phyloP scores from a whole-genome alignment of 1,139 yeast species.

The Sugiyamaella grinbergsii region DNA sequence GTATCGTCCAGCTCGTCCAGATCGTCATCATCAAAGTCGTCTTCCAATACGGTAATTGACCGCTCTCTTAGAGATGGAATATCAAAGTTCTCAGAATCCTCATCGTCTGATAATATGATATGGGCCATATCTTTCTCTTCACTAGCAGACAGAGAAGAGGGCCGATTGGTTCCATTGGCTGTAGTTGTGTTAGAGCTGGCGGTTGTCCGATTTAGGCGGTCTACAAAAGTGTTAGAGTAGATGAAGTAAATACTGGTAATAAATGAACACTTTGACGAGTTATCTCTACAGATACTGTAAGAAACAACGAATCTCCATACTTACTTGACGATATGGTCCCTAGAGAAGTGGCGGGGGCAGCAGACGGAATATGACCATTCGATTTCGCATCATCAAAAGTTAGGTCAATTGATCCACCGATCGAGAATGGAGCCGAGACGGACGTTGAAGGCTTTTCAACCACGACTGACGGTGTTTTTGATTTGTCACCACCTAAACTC shows the following conservation, averaged over 20 bases:
- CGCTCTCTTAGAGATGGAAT: background rate
- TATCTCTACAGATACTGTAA: background rate
- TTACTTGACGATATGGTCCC: background rate
- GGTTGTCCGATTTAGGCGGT: background rate
- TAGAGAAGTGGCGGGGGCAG: background rate
- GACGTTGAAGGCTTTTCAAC: background rate
- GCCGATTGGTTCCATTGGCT: background rate
- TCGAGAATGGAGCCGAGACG: background rate
- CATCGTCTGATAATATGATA: slow-evolving; percentile 8
- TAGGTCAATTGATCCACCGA: background rate
- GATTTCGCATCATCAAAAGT: slow-evolving; percentile 1
- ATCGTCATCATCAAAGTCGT: slow-evolving; percentile 7
- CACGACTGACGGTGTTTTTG: background rate
- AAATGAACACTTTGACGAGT: too few relatives aligned
- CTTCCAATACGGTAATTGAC: background rate
- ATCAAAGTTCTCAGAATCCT: slow-evolving; percentile 2
- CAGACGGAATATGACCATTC: background rate
- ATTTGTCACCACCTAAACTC: background rate
- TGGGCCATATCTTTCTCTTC: slow-evolving; percentile 7
- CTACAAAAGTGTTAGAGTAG: background rate
- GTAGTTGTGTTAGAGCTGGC: background rate
- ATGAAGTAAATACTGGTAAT: too few relatives aligned
- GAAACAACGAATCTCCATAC: background rate
- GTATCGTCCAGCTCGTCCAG: slow-evolving; percentile 1
- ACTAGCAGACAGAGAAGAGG: background rate